Percentiles rank a stretch among this genome's conserved stretches.
These are phyloP conservation scores for Trichoderma gracile DNA, from an alignment of 2,329 filamentous ascomycete species.

Conservation along the genomic window DNA sequence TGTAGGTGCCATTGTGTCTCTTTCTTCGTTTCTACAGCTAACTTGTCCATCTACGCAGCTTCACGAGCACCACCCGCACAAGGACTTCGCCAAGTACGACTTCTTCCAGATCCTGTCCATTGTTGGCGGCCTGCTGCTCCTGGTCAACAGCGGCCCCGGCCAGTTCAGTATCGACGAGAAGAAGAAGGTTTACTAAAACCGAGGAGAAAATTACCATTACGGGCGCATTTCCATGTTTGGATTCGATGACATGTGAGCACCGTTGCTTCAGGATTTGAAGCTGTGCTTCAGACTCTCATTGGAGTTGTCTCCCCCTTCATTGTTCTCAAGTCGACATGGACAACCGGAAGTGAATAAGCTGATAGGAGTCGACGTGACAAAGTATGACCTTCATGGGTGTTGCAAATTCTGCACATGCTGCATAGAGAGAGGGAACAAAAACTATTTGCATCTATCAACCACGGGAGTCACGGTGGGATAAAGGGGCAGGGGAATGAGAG, in stretches of 20 bases:
- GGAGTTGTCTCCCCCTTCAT: conserved; percentile 13
- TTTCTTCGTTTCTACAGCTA: neutral
- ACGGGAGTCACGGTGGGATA: conserved; percentile 9
- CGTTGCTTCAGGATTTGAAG: conserved; percentile 22
- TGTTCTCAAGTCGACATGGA: conserved; percentile 18
- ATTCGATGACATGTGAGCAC: conserved; percentile 20
- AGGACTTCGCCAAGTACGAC: conserved; percentile 99
- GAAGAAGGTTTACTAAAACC: conserved; percentile 94
- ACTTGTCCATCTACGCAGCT: conserved; percentile 56
- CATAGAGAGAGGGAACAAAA: conserved; percentile 18
- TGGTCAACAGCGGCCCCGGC: conserved; percentile 98
- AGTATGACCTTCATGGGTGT: conserved; percentile 17
- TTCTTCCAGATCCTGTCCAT: conserved; percentile 99
- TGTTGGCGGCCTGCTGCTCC: conserved; percentile 89
- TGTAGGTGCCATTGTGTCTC: conserved; percentile 55
- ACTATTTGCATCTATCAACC: neutral
- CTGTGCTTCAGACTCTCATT: conserved; percentile 7
- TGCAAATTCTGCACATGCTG: conserved; percentile 21
- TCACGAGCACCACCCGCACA: conserved; percentile 96
- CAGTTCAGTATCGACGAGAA: conserved; percentile 99
- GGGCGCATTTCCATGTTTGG: conserved; percentile 17
- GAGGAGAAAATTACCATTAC: neutral
- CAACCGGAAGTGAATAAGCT: conserved; percentile 15
- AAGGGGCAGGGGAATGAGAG: conserved; percentile 6
- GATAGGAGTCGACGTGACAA: conserved; percentile 16